Evolutionary conservation across 2,329 filamentous ascomycete species (phyloP).

Genomic region (Botryosphaeria dothidea): DNA sequence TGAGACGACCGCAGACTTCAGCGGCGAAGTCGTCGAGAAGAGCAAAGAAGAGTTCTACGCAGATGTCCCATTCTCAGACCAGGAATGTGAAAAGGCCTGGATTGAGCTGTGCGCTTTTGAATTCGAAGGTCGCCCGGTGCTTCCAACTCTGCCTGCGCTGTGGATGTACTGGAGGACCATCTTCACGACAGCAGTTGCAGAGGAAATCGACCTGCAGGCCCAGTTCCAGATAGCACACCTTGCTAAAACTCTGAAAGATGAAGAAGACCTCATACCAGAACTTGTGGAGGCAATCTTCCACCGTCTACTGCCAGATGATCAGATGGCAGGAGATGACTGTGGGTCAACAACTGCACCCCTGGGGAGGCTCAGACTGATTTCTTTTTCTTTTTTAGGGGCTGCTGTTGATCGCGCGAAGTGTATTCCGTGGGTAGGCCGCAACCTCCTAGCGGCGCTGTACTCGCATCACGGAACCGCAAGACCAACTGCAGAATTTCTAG

Average conservation of each 20-base stretch:
- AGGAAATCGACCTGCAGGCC: conserved; percentile 41
- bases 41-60: conserved; percentile 45
- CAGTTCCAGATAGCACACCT: conserved; percentile 39
- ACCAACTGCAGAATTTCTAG: conserved; percentile 36
- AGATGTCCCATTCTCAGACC: conserved; percentile 54
- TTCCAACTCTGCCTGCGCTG: conserved; percentile 51
- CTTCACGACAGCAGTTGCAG: conserved; percentile 41
- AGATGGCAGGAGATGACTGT: conserved; percentile 28
- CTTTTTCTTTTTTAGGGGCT: conserved; percentile 33
- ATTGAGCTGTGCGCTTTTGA: conserved; percentile 56
- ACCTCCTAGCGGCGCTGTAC: conserved; percentile 31
- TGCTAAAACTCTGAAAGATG: conserved; percentile 33
- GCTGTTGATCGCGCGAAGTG: conserved; percentile 35
- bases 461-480: conserved; percentile 24
- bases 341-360: not conserved
- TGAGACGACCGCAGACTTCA: conserved; percentile 31
- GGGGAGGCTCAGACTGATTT: not conserved
- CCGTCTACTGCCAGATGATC: conserved; percentile 32
- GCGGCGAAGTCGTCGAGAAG: conserved; percentile 22
- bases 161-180: conserved; percentile 52
- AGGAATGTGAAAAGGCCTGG: conserved; percentile 55
- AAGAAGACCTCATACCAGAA: conserved; percentile 36
- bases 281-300: conserved; percentile 40
- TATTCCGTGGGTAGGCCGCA: conserved; percentile 34
- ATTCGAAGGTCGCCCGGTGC: conserved; percentile 40